Base-by-base conservation (phyloP, 2,329 filamentous ascomycete genomes). In the Xylaria sp. region DNA sequence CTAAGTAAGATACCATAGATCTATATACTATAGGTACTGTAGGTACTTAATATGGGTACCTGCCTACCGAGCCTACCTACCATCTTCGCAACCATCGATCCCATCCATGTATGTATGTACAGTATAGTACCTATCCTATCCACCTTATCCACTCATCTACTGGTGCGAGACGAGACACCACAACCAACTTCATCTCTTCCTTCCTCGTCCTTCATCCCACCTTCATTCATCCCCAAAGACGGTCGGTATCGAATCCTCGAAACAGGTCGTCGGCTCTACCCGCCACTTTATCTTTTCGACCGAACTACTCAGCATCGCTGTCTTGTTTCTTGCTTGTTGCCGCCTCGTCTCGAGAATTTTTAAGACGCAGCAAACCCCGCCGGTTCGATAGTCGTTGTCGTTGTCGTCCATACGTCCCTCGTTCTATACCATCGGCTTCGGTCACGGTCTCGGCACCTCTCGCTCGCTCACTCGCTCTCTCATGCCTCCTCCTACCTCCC, bases 161-260 rank as follows among this genome's bases (percentile, higher is more conserved):
- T 21, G 25, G 57, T 60, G 42, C 57, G 57, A 27, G 57, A 60
- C 25, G 37, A 10, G 37, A 29, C 25, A 57, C 21, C 54, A 25
- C 12, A 42, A 13, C 16, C 60, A 23, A 63, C 60, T 59, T 63
- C 44, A 59, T 10, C 37, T 59, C 60, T 54, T 55, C 53, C 42
- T 23, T 29, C 23, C 40, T 48, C 21, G 44, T 13, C 40, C 13
- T 23, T 25, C 63, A 66, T 66, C 65, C 60, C 65, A 67, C 65
- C 27, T 55, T 66, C 58, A 44, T 42, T 62, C 44, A 21, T 6
- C 44, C 47, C 60, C 48, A 47, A 40, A 18, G 35, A 29, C 47
- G 35, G 51, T 40, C 37, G 54, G 60, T 27, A 64, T 42, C 25
- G 54, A 50, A 44, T 44, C 32, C 25, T 62, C 44, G n/a, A 13